Evolutionary conservation across 208 protist species (phyloP).

Genomic region (Strigomonas galati): DNA sequence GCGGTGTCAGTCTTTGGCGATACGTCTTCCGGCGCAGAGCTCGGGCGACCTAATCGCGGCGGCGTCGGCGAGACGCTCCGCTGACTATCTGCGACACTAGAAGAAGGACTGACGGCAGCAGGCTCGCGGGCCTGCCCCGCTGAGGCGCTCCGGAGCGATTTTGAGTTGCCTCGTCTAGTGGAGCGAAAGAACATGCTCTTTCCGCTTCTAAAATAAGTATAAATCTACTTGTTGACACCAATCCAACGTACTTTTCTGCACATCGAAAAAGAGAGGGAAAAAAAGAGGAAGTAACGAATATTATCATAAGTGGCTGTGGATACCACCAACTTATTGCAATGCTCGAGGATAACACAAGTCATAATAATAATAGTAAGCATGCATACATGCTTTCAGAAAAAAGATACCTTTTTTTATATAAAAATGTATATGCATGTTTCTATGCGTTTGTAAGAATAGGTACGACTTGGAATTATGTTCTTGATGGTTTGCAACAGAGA

Average conservation of each 20-base stretch:
- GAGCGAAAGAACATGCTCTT: slow-evolving; percentile 7
- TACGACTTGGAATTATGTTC: too few relatives aligned
- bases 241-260: not conserved
- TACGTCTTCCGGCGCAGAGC: slow-evolving; percentile 7
- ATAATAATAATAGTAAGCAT: too few relatives aligned
- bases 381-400: too few relatives aligned
- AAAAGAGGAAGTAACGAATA: too few relatives aligned
- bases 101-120: not conserved
- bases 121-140: not conserved
- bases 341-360: not conserved
- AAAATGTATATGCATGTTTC: not conserved
- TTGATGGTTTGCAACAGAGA: too few relatives aligned
- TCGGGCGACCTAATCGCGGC: slow-evolving; percentile 6
- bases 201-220: too few relatives aligned
- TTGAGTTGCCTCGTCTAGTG: not conserved
- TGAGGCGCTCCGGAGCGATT: not conserved
- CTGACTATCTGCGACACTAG: not conserved
- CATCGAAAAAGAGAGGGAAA: not conserved
- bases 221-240: not conserved
- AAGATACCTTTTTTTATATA: not conserved
- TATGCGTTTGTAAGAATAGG: too few relatives aligned
- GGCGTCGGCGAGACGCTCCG: slow-evolving; percentile 1
- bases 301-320: too few relatives aligned
- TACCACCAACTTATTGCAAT: too few relatives aligned
- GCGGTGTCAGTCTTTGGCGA: slow-evolving; percentile 7